A percentile compares a stretch with the other conserved stretches of the same genome.
phyloP scores from a whole-genome alignment of 108 stramenopile species.

The Skeletonema tropicum region DNA sequence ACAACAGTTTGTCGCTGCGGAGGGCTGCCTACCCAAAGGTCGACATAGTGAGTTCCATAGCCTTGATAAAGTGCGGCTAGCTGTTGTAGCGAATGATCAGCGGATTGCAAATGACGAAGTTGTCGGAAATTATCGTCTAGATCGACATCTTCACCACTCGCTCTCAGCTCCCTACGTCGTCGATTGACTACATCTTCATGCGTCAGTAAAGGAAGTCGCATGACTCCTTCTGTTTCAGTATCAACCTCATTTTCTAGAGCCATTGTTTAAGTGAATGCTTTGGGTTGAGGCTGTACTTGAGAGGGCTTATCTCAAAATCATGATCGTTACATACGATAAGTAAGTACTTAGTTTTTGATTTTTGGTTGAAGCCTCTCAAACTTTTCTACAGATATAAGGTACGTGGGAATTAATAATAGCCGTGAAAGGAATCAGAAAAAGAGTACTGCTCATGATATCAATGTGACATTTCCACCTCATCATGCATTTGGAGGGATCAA shows the following conservation, averaged over 20 bases:
- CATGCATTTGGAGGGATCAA: too few species aligned
- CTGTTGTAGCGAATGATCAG: slow-evolving; percentile 5
- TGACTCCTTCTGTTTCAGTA: not conserved
- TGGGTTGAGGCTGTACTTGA: too few species aligned
- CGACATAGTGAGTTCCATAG: slow-evolving; percentile 63
- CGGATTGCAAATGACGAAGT: not conserved
- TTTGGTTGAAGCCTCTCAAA: too few species aligned
- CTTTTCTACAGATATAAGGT: too few species aligned
- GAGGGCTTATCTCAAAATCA: too few species aligned
- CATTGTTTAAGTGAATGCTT: not conserved
- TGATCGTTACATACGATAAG: too few species aligned
- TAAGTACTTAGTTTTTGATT: too few species aligned
- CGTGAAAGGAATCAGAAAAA: too few species aligned
- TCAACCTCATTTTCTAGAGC: not conserved
- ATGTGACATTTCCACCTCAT: too few species aligned
- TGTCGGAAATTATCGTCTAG: not conserved
- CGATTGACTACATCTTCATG: not conserved
- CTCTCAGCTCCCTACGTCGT: slow-evolving; percentile 1
- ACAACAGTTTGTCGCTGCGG: slow-evolving; percentile 77
- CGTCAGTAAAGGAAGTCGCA: not conserved
- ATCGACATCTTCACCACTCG: not conserved
- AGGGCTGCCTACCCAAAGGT: slow-evolving; percentile 75
- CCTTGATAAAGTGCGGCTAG: slow-evolving; percentile 39
- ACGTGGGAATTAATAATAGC: too few species aligned
- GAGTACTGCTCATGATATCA: too few species aligned